These are phyloP conservation scores for Ascochyta clinopodiicola DNA, from an alignment of 2,329 filamentous ascomycete species.

Conservation along the genomic window DNA sequence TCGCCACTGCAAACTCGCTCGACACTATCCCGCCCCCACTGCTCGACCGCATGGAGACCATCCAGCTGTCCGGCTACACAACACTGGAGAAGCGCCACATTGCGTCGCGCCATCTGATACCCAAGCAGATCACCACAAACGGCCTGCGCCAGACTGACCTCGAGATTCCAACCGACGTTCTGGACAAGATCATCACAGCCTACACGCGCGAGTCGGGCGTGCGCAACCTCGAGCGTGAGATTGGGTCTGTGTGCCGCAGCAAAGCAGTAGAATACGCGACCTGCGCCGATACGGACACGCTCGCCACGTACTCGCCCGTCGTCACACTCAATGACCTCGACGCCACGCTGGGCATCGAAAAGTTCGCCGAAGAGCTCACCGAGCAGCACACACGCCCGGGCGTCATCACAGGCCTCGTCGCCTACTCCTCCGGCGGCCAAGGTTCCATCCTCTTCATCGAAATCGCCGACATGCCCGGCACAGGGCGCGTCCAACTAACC, in stretches of 20 bases:
- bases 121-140: slow-evolving; percentile 92
- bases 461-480: slow-evolving; percentile 95
- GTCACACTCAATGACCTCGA: slow-evolving; percentile 84
- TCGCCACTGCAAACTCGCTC: slow-evolving; percentile 92
- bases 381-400: slow-evolving; percentile 83
- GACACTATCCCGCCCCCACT: slow-evolving; percentile 95
- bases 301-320: slow-evolving; percentile 71
- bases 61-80: slow-evolving; percentile 91
- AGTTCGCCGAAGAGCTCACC: slow-evolving; percentile 93
- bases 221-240: slow-evolving; percentile 92
- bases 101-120: slow-evolving; percentile 88
- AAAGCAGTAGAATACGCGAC: slow-evolving; percentile 89
- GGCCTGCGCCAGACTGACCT: slow-evolving; percentile 80
- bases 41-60: slow-evolving; percentile 96
- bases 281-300: slow-evolving; percentile 75
- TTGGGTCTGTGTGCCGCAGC: slow-evolving; percentile 90
- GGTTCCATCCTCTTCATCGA: slow-evolving; percentile 98
- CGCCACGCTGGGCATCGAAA: slow-evolving; percentile 88
- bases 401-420: slow-evolving; percentile 94
- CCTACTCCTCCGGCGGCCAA: slow-evolving; percentile 90
- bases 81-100: slow-evolving; percentile 97
- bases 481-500: slow-evolving; percentile 89
- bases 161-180: slow-evolving; percentile 77
- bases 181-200: slow-evolving; percentile 93
- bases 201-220: slow-evolving; percentile 98